Evolutionary conservation across 2,329 filamentous ascomycete species (phyloP).

Genomic region (Metarhizium sp.): DNA sequence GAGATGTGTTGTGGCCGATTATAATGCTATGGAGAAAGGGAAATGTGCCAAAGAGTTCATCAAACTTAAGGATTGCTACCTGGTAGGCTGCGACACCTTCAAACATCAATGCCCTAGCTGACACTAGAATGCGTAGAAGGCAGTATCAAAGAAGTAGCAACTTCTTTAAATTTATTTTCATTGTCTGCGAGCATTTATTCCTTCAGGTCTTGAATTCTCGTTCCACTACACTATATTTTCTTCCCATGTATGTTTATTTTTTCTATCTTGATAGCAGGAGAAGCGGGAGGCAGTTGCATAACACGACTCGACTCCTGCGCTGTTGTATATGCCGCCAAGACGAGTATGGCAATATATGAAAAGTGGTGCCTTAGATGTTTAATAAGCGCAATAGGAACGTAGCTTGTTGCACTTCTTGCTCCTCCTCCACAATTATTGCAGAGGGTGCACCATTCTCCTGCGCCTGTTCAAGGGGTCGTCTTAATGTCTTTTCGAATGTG

Average conservation of each 20-base stretch:
- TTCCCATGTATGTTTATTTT: background rate
- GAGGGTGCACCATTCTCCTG: constrained; percentile 13
- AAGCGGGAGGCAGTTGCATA: too few species aligned
- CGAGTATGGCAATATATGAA: background rate
- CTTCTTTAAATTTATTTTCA: constrained; percentile 4
- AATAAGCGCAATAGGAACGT: constrained; percentile 69
- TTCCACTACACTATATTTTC: background rate
- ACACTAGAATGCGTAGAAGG: constrained; percentile 8
- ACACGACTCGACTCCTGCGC: too few species aligned
- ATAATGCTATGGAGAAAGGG: constrained; percentile 82
- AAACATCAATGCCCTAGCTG: background rate
- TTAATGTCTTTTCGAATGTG: constrained; percentile 66
- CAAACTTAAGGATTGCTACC: constrained; percentile 75
- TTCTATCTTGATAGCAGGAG: background rate
- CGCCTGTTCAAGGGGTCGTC: constrained; percentile 58
- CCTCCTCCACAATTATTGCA: constrained; percentile 64
- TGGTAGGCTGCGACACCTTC: constrained; percentile 45
- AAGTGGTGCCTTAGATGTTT: constrained; percentile 46
- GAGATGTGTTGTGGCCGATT: constrained; percentile 84
- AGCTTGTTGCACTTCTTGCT: constrained; percentile 77
- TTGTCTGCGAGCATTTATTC: background rate
- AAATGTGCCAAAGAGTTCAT: constrained; percentile 84
- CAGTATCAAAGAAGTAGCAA: constrained; percentile 16
- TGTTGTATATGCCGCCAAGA: background rate
- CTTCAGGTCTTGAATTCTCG: background rate